These are phyloP conservation scores for Vitis rotundifolia DNA, from an alignment of 164 flowering plant species.

Conservation along the genomic window DNA sequence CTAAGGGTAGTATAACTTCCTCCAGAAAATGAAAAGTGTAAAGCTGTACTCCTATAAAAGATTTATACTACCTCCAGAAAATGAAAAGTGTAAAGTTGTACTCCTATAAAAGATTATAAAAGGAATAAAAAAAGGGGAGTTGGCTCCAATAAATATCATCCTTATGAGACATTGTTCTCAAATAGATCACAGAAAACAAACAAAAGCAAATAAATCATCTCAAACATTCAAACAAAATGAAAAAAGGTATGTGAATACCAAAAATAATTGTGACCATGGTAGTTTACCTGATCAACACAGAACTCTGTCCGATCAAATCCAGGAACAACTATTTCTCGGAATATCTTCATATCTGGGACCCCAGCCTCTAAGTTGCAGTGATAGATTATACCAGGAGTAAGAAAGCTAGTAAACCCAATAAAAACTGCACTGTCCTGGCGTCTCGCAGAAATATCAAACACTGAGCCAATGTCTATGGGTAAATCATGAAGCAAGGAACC, in stretches of 20 bases:
- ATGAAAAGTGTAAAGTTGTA: too few relatives aligned
- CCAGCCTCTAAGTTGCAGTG: conserved; percentile 60
- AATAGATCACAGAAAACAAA: too few relatives aligned
- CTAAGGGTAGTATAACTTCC: too few relatives aligned
- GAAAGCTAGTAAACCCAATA: conserved; percentile 83
- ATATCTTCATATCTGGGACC: conserved; percentile 74
- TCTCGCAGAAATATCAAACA: conserved; percentile 62
- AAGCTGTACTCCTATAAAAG: too few relatives aligned
- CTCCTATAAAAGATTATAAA: too few relatives aligned
- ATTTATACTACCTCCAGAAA: too few relatives aligned
- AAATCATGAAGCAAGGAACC: conserved; percentile 73
- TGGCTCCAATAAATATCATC: too few relatives aligned
- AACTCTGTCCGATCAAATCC: conserved; percentile 83
- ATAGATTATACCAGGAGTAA: conserved; percentile 88
- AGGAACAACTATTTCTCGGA: conserved; percentile 77
- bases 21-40: too few relatives aligned
- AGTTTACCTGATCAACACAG: conserved; percentile 80
- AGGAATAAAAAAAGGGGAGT: too few relatives aligned
- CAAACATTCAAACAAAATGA: not conserved
- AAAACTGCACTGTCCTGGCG: conserved; percentile 68
- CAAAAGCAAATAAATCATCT: not conserved
- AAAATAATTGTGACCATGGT: not conserved
- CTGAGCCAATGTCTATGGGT: conserved; percentile 88
- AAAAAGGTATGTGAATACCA: not conserved
- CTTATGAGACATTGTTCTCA: too few relatives aligned